Base-by-base conservation (phyloP, 2,329 filamentous ascomycete species). In the Bipolaris oryzae region DNA sequence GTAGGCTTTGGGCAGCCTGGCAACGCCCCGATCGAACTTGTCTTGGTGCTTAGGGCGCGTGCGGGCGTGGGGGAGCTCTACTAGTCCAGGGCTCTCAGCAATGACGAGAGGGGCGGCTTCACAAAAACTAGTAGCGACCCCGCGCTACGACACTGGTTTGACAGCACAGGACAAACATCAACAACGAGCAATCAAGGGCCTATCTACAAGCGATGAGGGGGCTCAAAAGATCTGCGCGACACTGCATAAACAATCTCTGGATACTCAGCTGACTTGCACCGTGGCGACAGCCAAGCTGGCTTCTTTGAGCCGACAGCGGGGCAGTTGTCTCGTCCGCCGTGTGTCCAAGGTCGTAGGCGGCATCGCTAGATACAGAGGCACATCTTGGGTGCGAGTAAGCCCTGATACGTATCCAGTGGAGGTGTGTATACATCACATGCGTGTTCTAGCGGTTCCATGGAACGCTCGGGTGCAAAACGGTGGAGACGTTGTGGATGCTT, bases 41-140 rank as follows among this genome's bases (percentile, higher is more conserved):
- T 61, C 59, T 59, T 55, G 61, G 55, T 59, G 57, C 48, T 58
- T 57, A 51, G 56, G 62, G 60, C 56, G 58, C 58, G 60, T 46
- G 55, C 57, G 51, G 50, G 55, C 37, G 57, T 55, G 54, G 43
- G 55, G 59, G 57, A 62, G 60, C 57, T 61, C 55, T 61, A 57
- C 55, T 61, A 57, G 60, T 60, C 28, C 28, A 35, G 31, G 44
- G 44, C 33, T 35, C 59, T 53, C 37, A 57, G 58, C 58, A 61
- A 68, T 68, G 66, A 68, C 66, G 66, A 69, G 60, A 31, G 64
- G 58, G 54, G 38, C 39, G 28, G 50, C 50, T 57, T 62, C 42
- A 57, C 57, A 69, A 62, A 64, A 61, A 58, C 61, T 66, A 62
- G 55, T 66, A 62, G 55, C 54, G 53, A 60, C 64, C 66, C 64